These are phyloP conservation scores for Populus nigra DNA, from an alignment of 345 rosid genomes.

Conservation along the genomic window DNA sequence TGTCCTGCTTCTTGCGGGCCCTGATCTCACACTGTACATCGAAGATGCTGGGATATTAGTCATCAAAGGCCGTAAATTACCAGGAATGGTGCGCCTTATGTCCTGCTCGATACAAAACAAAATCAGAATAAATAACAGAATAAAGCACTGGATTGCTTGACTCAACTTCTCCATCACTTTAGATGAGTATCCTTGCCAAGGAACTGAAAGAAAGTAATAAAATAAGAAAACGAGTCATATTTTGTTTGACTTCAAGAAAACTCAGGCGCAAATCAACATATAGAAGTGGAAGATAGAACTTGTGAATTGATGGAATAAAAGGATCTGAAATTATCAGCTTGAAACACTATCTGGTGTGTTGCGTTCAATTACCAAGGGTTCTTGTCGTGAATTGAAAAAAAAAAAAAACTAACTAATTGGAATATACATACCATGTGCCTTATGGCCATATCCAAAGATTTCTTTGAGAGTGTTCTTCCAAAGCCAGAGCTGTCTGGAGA, in stretches of 20 bases:
- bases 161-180: background rate
- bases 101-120: slow-evolving; percentile 50
- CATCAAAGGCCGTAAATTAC: slow-evolving; percentile 84
- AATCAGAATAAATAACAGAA: slow-evolving; percentile 7
- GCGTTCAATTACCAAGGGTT: background rate
- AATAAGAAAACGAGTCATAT: background rate
- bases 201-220: background rate
- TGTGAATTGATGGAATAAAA: background rate
- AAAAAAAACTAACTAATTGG: background rate
- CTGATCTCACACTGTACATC: slow-evolving; percentile 95
- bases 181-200: background rate
- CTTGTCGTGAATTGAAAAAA: background rate
- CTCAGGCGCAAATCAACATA: background rate
- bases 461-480: slow-evolving; percentile 93
- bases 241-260: background rate
- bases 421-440: slow-evolving; percentile 81
- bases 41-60: slow-evolving; percentile 96
- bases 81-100: slow-evolving; percentile 84
- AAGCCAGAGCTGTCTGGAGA: slow-evolving; percentile 92
- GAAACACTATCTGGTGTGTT: background rate
- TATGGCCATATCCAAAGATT: slow-evolving; percentile 96
- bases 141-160: background rate
- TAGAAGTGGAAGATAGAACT: background rate
- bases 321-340: background rate
- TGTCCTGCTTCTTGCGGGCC: slow-evolving; percentile 62